These are phyloP conservation scores for Besnoitia besnoiti DNA, from an alignment of 169 alveolate genomes.

Conservation along the genomic window DNA sequence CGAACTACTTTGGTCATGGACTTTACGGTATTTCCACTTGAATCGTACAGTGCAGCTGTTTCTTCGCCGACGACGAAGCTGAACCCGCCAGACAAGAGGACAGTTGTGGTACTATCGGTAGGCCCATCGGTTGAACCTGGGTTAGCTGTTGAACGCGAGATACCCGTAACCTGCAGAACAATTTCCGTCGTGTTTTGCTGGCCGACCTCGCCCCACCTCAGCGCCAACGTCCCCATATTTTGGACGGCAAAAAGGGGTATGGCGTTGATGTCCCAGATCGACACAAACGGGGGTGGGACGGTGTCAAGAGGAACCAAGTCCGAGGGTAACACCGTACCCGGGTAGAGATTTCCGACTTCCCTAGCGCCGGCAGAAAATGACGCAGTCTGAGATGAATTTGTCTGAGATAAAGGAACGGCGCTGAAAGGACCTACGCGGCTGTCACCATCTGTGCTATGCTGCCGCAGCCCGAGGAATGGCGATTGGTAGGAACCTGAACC, in stretches of 20 bases:
- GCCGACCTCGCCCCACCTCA: background rate
- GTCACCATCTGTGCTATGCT: background rate
- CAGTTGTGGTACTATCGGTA: background rate
- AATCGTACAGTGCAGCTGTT: background rate
- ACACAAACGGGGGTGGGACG: constrained; percentile 20
- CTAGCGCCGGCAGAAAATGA: no score
- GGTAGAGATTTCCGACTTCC: no score
- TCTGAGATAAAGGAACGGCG: no score
- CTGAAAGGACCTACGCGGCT: background rate
- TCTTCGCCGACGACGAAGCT: constrained; percentile 1
- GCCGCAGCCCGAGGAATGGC: background rate
- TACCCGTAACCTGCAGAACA: background rate
- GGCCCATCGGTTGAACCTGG: background rate
- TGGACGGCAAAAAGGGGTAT: constrained; percentile 7
- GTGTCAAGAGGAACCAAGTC: background rate
- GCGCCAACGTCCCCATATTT: constrained; percentile 4
- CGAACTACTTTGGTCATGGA: background rate
- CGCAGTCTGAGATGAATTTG: no score
- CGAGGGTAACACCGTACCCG: background rate
- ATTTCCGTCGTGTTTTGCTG: background rate
- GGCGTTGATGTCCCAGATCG: background rate
- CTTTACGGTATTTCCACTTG: background rate
- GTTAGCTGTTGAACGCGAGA: background rate
- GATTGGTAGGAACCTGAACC: background rate
- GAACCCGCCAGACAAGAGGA: background rate